Conservation (phyloP, 2,329 filamentous ascomycete species). For the Exserohilum rostratum region DNA sequence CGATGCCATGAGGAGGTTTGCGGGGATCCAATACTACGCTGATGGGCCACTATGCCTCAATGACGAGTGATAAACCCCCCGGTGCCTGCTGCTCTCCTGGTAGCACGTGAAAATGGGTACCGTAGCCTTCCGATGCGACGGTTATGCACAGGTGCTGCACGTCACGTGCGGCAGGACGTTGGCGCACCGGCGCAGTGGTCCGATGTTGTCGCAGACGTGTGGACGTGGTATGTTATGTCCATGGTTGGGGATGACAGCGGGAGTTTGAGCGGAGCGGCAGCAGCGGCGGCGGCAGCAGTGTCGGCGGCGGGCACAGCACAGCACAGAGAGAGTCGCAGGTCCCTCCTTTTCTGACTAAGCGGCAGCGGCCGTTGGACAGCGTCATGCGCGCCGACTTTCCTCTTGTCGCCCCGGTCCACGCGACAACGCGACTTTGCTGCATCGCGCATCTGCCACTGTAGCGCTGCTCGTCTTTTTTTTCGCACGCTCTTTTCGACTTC, state of each 20-base stretch:
- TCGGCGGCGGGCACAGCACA: background rate
- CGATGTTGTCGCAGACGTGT: background rate
- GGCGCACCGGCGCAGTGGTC: background rate
- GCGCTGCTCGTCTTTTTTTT: slow-evolving; percentile 3
- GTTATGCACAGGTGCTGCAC: background rate
- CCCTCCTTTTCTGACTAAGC: slow-evolving; percentile 15
- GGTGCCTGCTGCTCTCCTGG: background rate
- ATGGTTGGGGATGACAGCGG: slow-evolving; percentile 3
- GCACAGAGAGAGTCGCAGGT: too few species aligned
- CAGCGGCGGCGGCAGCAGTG: too few species aligned
- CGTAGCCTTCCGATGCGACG: background rate
- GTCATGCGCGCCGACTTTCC: slow-evolving; percentile 24
- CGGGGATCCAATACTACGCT: background rate
- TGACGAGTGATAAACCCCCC: background rate
- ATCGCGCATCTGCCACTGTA: slow-evolving; percentile 16
- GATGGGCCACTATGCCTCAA: background rate
- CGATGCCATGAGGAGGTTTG: background rate
- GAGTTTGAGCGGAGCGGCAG: background rate
- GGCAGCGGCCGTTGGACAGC: slow-evolving; percentile 12
- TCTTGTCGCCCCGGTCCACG: slow-evolving; percentile 15
- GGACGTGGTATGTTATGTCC: background rate
- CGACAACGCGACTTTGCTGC: slow-evolving; percentile 23
- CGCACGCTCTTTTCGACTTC: background rate
- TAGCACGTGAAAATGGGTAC: background rate
- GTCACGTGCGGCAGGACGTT: background rate